These are phyloP conservation scores for Psilocybe subaeruginosa DNA, from an alignment of 768 basidiomycete species.

Conservation along the genomic window DNA sequence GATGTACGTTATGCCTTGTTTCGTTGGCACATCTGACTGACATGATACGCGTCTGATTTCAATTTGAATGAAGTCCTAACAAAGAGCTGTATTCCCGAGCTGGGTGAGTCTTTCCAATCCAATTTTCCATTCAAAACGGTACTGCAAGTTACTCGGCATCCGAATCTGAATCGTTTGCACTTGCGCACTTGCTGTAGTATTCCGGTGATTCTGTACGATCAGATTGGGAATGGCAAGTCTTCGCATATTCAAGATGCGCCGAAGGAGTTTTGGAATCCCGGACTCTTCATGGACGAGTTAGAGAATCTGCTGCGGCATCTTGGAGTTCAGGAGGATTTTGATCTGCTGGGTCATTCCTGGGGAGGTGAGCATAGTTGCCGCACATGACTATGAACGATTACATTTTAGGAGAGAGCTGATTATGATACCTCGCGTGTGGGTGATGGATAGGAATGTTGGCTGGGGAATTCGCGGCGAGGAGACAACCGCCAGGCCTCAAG, in stretches of 20 bases:
- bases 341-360: conserved; percentile 52
- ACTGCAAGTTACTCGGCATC: neutral
- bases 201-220: conserved; percentile 60
- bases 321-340: conserved; percentile 41
- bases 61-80: neutral
- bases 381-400: no score
- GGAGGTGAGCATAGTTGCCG: conserved; percentile 36
- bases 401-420: no score
- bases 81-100: neutral
- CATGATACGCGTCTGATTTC: neutral
- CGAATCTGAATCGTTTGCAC: neutral
- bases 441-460: conserved; percentile 36
- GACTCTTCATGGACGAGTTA: conserved; percentile 57
- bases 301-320: conserved; percentile 47
- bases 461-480: conserved; percentile 29
- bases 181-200: conserved; percentile 22
- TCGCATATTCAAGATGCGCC: conserved; percentile 47
- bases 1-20: neutral
- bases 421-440: no score
- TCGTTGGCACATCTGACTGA: no score
- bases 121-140: no score
- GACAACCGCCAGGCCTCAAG: conserved; percentile 46
- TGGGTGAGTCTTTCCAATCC: neutral
- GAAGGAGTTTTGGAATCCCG: conserved; percentile 51
- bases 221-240: conserved; percentile 54